A percentile compares a stretch with the other conserved stretches of the same genome.
Conservation (phyloP, 2,329 filamentous ascomycete species). For the Emericellopsis atlantica region DNA sequence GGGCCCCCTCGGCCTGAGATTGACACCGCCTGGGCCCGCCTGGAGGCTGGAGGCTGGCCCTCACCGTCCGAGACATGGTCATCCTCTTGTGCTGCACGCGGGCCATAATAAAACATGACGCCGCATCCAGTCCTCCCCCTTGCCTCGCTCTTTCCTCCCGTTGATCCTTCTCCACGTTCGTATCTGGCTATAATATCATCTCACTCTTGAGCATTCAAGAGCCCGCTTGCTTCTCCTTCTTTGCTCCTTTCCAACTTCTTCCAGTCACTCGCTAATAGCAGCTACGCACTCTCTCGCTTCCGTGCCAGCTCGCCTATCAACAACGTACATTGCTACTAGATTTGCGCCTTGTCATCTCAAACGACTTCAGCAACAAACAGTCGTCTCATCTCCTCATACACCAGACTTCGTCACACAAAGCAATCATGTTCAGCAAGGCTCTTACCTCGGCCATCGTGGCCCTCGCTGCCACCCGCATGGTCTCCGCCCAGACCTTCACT, state of each 20-base stretch:
- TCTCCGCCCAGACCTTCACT: constrained; percentile 43
- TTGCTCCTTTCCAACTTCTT: constrained; percentile 1
- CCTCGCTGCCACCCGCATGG: constrained; percentile 34
- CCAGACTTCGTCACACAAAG: background rate
- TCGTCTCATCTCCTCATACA: background rate
- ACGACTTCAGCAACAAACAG: background rate
- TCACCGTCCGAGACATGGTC: too few relatives aligned
- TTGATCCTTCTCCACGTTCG: background rate
- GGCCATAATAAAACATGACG: constrained; percentile 1
- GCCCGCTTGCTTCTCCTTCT: background rate
- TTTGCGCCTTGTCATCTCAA: constrained; percentile 1
- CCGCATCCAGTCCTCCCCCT: background rate
- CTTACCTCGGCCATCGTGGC: constrained; percentile 31
- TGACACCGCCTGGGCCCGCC: background rate
- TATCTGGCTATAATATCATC: background rate
- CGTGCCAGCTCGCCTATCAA: constrained; percentile 1
- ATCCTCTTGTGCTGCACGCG: background rate
- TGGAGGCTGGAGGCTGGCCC: too few relatives aligned
- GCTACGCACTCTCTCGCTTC: constrained; percentile 1
- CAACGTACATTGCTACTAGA: constrained; percentile 2
- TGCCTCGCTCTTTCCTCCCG: background rate
- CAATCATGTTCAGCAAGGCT: constrained; percentile 29
- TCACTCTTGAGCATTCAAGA: background rate
- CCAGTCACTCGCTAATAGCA: constrained; percentile 1
- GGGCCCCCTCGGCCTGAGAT: background rate